Conservation (phyloP, 2,329 filamentous ascomycete species). For the Claviceps cyperi region DNA sequence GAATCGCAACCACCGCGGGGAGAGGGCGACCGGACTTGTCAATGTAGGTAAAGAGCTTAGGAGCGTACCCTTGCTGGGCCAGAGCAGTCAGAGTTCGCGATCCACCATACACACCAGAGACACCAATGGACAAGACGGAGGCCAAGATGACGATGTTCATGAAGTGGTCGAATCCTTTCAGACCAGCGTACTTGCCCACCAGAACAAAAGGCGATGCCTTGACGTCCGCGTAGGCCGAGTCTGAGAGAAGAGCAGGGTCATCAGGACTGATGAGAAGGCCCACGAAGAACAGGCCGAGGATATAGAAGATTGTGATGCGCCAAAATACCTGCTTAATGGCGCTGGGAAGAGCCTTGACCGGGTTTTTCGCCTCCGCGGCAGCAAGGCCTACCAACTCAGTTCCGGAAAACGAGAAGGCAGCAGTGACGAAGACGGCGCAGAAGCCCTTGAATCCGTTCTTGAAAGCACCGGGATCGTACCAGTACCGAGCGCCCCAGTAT, state of each 20-base stretch:
- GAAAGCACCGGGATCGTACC: constrained; percentile 42
- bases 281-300: constrained; percentile 36
- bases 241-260: constrained; percentile 30
- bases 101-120: constrained; percentile 44
- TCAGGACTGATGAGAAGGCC: constrained; percentile 33
- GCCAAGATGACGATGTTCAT: constrained; percentile 47
- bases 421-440: constrained; percentile 57
- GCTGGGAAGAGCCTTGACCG: constrained; percentile 57
- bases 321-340: constrained; percentile 69
- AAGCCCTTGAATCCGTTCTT: constrained; percentile 62
- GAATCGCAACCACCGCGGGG: constrained; percentile 29
- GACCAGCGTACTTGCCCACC: constrained; percentile 37
- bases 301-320: constrained; percentile 42
- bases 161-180: constrained; percentile 38
- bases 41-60: constrained; percentile 40
- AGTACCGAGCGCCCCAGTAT: constrained; percentile 35
- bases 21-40: constrained; percentile 43
- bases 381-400: constrained; percentile 46
- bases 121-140: constrained; percentile 43
- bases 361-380: constrained; percentile 45
- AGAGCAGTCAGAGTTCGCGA: constrained; percentile 45
- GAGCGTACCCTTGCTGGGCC: constrained; percentile 44
- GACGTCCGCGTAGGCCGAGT: constrained; percentile 26
- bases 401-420: constrained; percentile 58
- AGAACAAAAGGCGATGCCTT: constrained; percentile 41